These are phyloP conservation scores for Phialocephala subalpina DNA, from an alignment of 2,329 filamentous ascomycete species.

Conservation along the genomic window DNA sequence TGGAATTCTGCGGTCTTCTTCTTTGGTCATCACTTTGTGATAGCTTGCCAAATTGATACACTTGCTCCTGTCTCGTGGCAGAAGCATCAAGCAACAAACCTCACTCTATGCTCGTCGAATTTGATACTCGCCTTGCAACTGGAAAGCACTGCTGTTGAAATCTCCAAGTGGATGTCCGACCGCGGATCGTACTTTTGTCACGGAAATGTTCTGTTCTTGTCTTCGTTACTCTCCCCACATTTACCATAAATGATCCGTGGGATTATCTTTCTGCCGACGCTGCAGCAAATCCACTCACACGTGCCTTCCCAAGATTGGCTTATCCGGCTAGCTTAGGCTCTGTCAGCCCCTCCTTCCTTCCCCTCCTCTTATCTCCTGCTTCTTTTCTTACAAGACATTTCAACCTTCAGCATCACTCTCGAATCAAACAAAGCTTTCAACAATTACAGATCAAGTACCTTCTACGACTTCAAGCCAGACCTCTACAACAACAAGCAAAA, in stretches of 20 bases:
- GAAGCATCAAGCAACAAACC: slow-evolving; percentile 7
- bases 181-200: not conserved
- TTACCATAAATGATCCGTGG: not conserved
- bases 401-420: not conserved
- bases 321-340: slow-evolving; percentile 23
- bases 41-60: slow-evolving; percentile 21
- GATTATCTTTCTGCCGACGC: slow-evolving; percentile 2
- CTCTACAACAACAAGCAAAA: slow-evolving; percentile 26
- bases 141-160: not conserved
- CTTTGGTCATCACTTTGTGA: not conserved
- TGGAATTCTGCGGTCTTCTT: not conserved
- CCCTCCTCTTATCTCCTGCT: slow-evolving; percentile 11
- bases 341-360: slow-evolving; percentile 8
- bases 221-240: not conserved
- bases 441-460: not conserved
- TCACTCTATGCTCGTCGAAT: not conserved
- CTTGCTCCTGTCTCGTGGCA: slow-evolving; percentile 3
- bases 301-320: slow-evolving; percentile 18
- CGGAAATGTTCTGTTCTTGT: not conserved
- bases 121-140: not conserved
- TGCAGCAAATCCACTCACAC: slow-evolving; percentile 10
- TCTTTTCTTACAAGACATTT: not conserved
- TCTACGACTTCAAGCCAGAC: slow-evolving; percentile 1
- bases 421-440: slow-evolving; percentile 12
- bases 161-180: not conserved